These are phyloP conservation scores for Neofusicoccum sp. DNA, from an alignment of 2,329 filamentous ascomycete species.

Conservation along the genomic window DNA sequence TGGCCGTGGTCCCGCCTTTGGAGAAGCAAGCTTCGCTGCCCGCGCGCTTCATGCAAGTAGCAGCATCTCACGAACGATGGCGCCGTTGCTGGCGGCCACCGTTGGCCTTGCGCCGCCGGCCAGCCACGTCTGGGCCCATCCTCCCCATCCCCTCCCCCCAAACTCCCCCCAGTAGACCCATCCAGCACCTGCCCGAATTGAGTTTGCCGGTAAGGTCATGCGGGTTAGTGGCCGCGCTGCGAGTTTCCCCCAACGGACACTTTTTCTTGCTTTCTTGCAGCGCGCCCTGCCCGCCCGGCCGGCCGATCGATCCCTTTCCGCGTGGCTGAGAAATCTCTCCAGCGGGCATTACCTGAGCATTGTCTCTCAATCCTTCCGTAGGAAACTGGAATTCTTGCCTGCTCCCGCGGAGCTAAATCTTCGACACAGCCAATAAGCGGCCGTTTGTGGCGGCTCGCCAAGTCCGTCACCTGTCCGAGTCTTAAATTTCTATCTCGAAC, in stretches of 20 bases:
- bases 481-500: too few species aligned
- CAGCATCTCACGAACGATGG: neutral
- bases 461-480: neutral
- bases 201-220: constrained; percentile 1
- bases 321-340: too few species aligned
- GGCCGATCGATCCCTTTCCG: too few species aligned
- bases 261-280: too few species aligned
- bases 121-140: constrained; percentile 3
- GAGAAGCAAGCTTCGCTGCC: neutral
- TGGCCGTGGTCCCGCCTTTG: neutral
- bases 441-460: neutral
- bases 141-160: neutral
- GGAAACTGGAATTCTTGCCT: neutral
- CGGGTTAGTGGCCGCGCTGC: constrained; percentile 8
- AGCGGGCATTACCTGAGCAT: too few species aligned
- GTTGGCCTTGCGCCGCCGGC: neutral
- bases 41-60: constrained; percentile 11
- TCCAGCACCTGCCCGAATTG: neutral
- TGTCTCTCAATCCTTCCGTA: neutral
- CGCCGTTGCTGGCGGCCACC: constrained; percentile 3
- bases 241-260: too few species aligned
- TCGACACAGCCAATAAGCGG: neutral
- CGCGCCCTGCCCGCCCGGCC: too few species aligned
- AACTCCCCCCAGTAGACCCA: neutral
- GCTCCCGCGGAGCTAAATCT: too few species aligned